phyloP scores from a whole-genome alignment of 306 rosid genomes.

The Begonia loranthoides region DNA sequence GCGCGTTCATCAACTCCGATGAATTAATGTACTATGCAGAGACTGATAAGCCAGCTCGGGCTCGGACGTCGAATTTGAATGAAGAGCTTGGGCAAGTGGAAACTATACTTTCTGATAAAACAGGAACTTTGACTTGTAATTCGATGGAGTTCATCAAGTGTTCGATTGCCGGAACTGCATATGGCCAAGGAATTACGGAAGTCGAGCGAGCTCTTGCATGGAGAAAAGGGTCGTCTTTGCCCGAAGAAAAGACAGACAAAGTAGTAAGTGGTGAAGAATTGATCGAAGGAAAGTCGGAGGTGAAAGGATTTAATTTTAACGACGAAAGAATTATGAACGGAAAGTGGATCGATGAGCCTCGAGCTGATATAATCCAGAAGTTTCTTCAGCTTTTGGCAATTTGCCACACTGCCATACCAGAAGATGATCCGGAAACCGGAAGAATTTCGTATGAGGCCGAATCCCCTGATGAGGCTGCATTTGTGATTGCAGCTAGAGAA shows the following conservation, averaged over 20 bases:
- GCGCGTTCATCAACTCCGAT: slow-evolving; percentile 86
- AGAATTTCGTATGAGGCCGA: slow-evolving; percentile 89
- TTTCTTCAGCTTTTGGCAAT: slow-evolving; percentile 58
- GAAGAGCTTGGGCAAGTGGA: slow-evolving; percentile 99
- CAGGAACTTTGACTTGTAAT: slow-evolving; percentile 95
- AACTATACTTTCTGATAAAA: slow-evolving; percentile 90
- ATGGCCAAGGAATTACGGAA: slow-evolving; percentile 77
- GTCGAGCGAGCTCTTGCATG: slow-evolving; percentile 81
- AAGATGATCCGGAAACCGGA: slow-evolving; percentile 71
- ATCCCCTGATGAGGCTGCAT: slow-evolving; percentile 98
- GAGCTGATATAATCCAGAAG: slow-evolving; percentile 49
- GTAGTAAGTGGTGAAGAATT: slow-evolving; percentile 15
- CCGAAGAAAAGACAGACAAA: slow-evolving; percentile 16
- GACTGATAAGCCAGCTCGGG: slow-evolving; percentile 78
- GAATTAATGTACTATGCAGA: slow-evolving; percentile 70
- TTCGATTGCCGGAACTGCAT: slow-evolving; percentile 78
- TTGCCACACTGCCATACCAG: slow-evolving; percentile 95
- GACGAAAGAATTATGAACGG: slow-evolving; percentile 87
- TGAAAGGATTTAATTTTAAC: slow-evolving; percentile 77
- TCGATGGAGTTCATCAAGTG: slow-evolving; percentile 98
- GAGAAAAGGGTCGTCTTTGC: slow-evolving; percentile 33
- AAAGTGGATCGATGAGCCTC: slow-evolving; percentile 65
- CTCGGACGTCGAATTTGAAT: slow-evolving; percentile 92
- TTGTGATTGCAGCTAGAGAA: slow-evolving; percentile 93
- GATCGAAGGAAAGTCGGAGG: slow-evolving; percentile 22